A percentile compares a stretch with the other conserved stretches of the same genome.
These are phyloP conservation scores for Spergularia azorica DNA, from an alignment of 179 eudicot species.

Conservation along the genomic window DNA sequence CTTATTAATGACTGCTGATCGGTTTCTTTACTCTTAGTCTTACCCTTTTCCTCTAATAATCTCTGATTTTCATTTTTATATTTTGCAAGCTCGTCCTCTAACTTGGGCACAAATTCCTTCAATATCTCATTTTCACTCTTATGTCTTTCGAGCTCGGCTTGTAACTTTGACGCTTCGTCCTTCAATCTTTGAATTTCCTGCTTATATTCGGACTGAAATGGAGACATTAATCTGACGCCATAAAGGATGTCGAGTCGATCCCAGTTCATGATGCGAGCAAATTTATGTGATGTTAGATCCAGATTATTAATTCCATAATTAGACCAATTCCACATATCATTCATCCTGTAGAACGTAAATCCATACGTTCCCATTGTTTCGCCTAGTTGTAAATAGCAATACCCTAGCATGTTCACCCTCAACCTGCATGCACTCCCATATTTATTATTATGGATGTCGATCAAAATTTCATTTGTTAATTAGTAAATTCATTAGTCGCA, in stretches of 20 bases:
- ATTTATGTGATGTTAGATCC: neutral
- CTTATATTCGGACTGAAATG: neutral
- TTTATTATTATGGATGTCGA: slow-evolving; percentile 13
- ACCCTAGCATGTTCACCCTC: neutral
- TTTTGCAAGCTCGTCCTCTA: too few relatives aligned
- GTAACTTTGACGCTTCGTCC: neutral
- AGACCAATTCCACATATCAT: neutral
- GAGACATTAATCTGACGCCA: neutral
- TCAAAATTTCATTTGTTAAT: too few relatives aligned
- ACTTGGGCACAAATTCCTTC: too few relatives aligned
- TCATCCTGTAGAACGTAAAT: neutral
- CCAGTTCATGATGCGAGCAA: neutral
- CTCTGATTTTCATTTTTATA: too few relatives aligned
- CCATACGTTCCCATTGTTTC: neutral
- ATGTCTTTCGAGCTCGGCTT: too few relatives aligned
- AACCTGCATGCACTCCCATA: slow-evolving; percentile 38
- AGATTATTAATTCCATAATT: neutral
- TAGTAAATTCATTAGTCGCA: too few relatives aligned
- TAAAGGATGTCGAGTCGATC: neutral
- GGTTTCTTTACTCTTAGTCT: too few relatives aligned
- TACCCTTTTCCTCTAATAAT: too few relatives aligned
- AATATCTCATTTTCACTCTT: too few relatives aligned
- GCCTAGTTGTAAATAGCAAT: neutral
- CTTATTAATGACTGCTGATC: too few relatives aligned
- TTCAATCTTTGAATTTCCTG: neutral